Conservation (phyloP, 192 early-diverging fungal genomes). For the Coemansia sp. region DNA sequence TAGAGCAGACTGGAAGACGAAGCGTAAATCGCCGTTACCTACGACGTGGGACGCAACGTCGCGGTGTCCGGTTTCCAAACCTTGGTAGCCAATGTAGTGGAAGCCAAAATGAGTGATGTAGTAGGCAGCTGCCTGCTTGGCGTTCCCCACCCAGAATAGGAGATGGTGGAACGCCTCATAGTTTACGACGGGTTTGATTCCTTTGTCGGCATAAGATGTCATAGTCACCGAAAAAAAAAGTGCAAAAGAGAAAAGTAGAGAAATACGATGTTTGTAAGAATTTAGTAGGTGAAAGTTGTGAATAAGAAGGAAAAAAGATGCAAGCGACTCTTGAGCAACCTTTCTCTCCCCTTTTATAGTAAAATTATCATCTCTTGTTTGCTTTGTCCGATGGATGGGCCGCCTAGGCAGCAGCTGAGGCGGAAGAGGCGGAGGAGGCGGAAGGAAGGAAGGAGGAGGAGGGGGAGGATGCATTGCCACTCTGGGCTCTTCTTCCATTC, state of each 20-base stretch:
- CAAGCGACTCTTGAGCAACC: too few species aligned
- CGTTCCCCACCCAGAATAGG: slow-evolving; percentile 89
- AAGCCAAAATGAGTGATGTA: slow-evolving; percentile 95
- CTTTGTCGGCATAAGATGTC: slow-evolving; percentile 68
- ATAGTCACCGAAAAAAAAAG: slow-evolving; percentile 30
- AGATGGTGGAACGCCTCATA: slow-evolving; percentile 81
- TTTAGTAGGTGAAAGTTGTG: too few species aligned
- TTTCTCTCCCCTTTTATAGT: too few species aligned
- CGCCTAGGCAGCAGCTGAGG: too few species aligned
- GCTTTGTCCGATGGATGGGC: too few species aligned
- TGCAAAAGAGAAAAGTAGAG: neutral
- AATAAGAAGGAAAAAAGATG: too few species aligned
- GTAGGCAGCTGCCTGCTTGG: slow-evolving; percentile 94
- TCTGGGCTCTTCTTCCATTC: too few species aligned
- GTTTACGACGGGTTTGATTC: slow-evolving; percentile 64
- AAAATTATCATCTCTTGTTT: too few species aligned
- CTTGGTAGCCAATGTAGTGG: slow-evolving; percentile 89
- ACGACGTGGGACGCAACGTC: slow-evolving; percentile 90
- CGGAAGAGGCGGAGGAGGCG: too few species aligned
- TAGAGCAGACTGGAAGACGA: slow-evolving; percentile 92
- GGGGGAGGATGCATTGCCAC: too few species aligned
- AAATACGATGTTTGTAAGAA: neutral
- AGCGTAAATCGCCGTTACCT: slow-evolving; percentile 75
- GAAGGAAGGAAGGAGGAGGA: too few species aligned
- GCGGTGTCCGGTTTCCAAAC: slow-evolving; percentile 93